These are phyloP conservation scores for Yarrowia phangngaensis DNA, from an alignment of 805 yeast species.

Conservation along the genomic window DNA sequence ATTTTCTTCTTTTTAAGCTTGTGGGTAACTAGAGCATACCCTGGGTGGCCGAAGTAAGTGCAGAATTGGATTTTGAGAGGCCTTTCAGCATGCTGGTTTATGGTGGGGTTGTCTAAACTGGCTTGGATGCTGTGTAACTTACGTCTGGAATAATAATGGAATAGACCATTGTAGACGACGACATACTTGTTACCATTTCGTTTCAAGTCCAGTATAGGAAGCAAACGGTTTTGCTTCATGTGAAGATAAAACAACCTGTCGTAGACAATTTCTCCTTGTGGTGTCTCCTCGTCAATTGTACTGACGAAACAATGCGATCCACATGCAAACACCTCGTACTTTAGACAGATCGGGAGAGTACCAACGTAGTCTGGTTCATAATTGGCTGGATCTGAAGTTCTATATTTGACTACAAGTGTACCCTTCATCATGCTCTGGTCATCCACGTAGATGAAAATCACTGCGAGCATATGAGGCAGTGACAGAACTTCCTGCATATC, in stretches of 20 bases:
- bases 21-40: no score
- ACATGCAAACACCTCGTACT: neutral
- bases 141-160: neutral
- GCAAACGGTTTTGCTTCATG: neutral
- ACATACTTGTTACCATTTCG: neutral
- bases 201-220: no score
- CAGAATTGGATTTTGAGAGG: no score
- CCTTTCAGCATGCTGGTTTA: no score
- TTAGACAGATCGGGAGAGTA: neutral
- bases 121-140: neutral
- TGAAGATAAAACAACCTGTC: neutral
- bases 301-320: neutral
- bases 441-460: no score
- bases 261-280: neutral
- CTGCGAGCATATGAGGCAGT: constrained; percentile 2
- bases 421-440: no score
- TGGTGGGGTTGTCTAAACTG: no score
- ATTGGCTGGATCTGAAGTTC: neutral
- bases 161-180: neutral
- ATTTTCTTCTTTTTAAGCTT: no score
- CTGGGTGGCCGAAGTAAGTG: no score
- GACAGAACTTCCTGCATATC: neutral
- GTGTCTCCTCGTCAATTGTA: neutral
- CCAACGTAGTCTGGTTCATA: neutral
- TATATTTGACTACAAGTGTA: neutral